Evolutionary conservation across 2,329 filamentous ascomycete species (phyloP), one percentile per base, ranked within the genome.

Genomic region (Cordyceps cicadae): DNA sequence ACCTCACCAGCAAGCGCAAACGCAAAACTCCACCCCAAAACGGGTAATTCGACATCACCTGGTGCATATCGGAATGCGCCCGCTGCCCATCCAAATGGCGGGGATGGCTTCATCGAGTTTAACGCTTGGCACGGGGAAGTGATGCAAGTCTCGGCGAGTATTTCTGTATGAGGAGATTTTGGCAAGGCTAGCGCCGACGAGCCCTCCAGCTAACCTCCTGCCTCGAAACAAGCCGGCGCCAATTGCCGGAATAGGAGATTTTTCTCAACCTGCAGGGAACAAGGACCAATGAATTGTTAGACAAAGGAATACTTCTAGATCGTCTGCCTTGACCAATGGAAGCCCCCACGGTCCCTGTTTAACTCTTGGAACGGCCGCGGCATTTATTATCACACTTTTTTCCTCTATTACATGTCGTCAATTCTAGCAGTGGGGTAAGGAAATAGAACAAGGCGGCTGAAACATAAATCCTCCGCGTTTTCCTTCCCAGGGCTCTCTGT

Each of bases 91-190:
- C 45, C 29, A 19, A 14, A 48, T 17, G 17, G 52, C 37, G 48
- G 46, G 39, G 59, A 32, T 43, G 19, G 46, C 15, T n/a, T 29
- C 37, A 37, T 51, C 46, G 48, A 19, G 24, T 49, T 29, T 29
- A 29, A 29, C 5, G 7, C 29, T 29, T 29, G 29, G 29, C 29
- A 14, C 8, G 41, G 43, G 9, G 11, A 37, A 54, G 45, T 21
- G 19, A 45, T 34, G 53, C 6, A 34, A 50, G 12, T 34, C 45
- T 55, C 60, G 60, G 60, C 60, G 60, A 32, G 41, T n/a, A 59
- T 50, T 62, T 39, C 54, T 24, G 2, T 45, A 62, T 59, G 8
- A 34, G 55, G 60, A 29, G 26, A 58, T 62, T 62, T 21, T 50
- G 5, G 29, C 15, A 34, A 15, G 24, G 5, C 46, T 58, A 58